phyloP scores from a whole-genome alignment of 192 early-diverging fungal species.

The Anaeromyces robustus region DNA sequence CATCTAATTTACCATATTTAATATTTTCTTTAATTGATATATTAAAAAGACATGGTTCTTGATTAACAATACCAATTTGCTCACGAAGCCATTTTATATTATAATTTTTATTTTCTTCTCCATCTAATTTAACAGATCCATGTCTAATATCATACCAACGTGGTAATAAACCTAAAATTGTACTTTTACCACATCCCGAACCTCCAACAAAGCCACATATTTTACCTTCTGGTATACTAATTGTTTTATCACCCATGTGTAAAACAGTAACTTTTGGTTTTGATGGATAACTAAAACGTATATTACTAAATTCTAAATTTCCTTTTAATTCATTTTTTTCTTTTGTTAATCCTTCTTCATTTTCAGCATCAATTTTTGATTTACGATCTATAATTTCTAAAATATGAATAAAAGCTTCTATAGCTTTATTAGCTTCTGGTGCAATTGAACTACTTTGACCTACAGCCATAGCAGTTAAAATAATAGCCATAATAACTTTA shows the following conservation, averaged over 20 bases:
- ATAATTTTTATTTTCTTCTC: conserved; percentile 49
- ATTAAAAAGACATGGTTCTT: conserved; percentile 7
- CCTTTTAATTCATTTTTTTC: not conserved
- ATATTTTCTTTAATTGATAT: conserved; percentile 22
- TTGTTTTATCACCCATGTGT: conserved; percentile 8
- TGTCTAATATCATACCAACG: conserved; percentile 60
- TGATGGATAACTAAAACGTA: conserved; percentile 45
- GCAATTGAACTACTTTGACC: not conserved
- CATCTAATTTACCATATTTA: not conserved
- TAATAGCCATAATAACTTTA: not conserved
- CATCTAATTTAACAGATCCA: conserved; percentile 56
- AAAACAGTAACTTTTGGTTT: conserved; percentile 69
- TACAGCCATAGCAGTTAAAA: not conserved
- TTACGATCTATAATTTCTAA: not conserved
- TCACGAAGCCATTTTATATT: conserved; percentile 36
- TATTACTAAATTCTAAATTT: not conserved
- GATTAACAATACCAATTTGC: conserved; percentile 7
- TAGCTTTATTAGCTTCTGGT: not conserved
- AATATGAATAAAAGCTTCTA: not conserved
- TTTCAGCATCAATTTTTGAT: not conserved
- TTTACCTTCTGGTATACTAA: conserved; percentile 29
- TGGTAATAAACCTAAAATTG: conserved; percentile 64
- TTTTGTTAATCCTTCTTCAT: not conserved
- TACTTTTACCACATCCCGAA: conserved; percentile 77
- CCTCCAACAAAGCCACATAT: conserved; percentile 77